Evolutionary conservation across 2,329 filamentous ascomycete genomes (phyloP).

Genomic region (Cladosporium sp.): DNA sequence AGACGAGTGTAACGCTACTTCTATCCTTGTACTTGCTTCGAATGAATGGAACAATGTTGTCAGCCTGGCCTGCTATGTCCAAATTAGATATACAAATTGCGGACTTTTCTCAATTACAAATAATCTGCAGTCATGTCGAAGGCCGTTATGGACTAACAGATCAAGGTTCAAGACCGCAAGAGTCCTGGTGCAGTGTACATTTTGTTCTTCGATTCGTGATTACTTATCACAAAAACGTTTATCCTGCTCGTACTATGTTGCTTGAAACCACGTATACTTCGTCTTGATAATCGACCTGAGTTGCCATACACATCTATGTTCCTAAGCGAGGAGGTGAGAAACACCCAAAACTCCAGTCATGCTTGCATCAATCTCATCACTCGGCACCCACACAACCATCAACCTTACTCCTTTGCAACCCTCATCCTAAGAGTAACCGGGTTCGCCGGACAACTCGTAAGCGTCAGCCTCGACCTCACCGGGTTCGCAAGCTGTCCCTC

Average conservation of each 20-base stretch:
- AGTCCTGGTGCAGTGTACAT: too few relatives aligned
- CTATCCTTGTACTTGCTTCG: background rate
- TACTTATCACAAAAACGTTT: too few relatives aligned
- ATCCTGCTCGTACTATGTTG: background rate
- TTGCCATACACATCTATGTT: background rate
- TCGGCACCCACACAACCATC: background rate
- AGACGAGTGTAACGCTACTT: background rate
- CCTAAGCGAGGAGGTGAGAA: background rate
- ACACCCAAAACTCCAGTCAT: background rate
- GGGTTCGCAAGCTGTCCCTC: conserved; percentile 27
- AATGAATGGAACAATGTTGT: background rate
- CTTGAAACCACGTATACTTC: background rate
- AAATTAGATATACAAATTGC: background rate
- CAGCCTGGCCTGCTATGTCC: background rate
- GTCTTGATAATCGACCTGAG: background rate
- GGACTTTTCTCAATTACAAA: background rate
- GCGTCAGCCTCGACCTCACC: conserved; percentile 29
- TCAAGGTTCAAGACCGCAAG: too few relatives aligned
- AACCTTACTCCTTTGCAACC: conserved; percentile 27
- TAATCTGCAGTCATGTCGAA: too few relatives aligned
- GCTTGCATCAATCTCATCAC: background rate
- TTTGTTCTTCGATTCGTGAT: too few relatives aligned
- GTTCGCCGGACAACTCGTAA: conserved; percentile 35
- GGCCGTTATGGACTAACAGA: too few relatives aligned
- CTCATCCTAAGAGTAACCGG: conserved; percentile 32